phyloP scores from a whole-genome alignment of 139 green algal species.

The Monoraphidium neglectum region DNA sequence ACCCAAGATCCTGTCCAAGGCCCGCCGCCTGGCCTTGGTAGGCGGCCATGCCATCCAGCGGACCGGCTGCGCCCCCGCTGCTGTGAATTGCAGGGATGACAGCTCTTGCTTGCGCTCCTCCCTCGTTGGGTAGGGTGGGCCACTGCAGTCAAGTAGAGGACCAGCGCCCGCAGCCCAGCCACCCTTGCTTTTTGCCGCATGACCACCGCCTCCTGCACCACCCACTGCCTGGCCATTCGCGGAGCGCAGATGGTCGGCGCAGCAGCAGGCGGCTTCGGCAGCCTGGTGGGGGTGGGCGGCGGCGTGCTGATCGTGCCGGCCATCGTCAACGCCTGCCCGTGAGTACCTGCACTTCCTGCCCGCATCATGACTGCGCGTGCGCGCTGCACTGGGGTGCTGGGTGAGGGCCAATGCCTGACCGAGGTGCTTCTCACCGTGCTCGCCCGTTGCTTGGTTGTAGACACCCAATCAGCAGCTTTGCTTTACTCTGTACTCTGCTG shows the following conservation, averaged over 20 bases:
- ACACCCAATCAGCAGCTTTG: too few relatives aligned
- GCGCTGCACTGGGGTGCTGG: not conserved
- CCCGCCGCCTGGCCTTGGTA: not conserved
- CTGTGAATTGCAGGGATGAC: constrained; percentile 1
- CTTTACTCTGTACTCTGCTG: too few relatives aligned
- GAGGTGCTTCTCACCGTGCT: too few relatives aligned
- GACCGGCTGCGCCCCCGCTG: too few relatives aligned
- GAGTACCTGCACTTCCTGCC: constrained; percentile 11
- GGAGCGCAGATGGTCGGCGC: not conserved
- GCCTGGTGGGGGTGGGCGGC: constrained; percentile 79
- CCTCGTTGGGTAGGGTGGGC: constrained; percentile 41
- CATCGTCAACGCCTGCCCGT: constrained; percentile 67
- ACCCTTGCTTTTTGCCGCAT: not conserved
- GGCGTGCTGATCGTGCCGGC: constrained; percentile 77
- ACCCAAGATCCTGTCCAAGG: not conserved
- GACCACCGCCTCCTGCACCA: not conserved
- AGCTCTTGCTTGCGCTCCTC: constrained; percentile 32
- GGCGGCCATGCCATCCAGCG: too few relatives aligned
- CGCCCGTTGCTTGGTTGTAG: too few relatives aligned
- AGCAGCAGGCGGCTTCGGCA: constrained; percentile 71
- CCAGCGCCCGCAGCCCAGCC: not conserved
- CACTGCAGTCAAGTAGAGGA: not conserved
- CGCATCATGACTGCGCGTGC: not conserved
- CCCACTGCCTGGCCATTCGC: not conserved
- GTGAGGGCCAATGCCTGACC: not conserved